A percentile compares a stretch with the other conserved stretches of the same genome.
These are phyloP conservation scores for Arthrobotrys conoides DNA, from an alignment of 2,329 filamentous ascomycete genomes.

Conservation along the genomic window DNA sequence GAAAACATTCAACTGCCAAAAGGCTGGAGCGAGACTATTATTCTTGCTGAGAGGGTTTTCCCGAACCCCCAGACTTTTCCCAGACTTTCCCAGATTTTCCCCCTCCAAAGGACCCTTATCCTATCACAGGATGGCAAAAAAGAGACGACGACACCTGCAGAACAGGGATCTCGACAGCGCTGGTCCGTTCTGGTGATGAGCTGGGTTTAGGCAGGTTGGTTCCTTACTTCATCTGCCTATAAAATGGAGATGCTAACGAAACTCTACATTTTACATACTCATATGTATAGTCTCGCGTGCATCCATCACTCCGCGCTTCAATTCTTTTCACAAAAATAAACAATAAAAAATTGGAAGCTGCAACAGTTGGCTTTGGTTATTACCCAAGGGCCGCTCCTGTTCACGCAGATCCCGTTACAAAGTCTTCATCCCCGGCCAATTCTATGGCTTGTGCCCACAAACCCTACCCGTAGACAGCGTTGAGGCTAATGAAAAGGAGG, in stretches of 20 bases:
- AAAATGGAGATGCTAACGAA: constrained; percentile 9
- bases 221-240: constrained; percentile 29
- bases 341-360: not conserved
- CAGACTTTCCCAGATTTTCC: constrained; percentile 7
- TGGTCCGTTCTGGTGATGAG: constrained; percentile 11
- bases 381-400: constrained; percentile 33
- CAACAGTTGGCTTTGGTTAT: constrained; percentile 12
- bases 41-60: constrained; percentile 29
- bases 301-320: not conserved
- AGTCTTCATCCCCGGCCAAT: constrained; percentile 17
- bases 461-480: constrained; percentile 14
- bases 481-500: constrained; percentile 56
- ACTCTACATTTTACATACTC: too few relatives aligned
- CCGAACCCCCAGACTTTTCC: constrained; percentile 12
- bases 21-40: constrained; percentile 2
- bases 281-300: too few relatives aligned
- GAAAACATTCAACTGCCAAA: constrained; percentile 1
- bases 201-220: constrained; percentile 33
- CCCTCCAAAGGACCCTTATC: constrained; percentile 16
- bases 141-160: constrained; percentile 35
- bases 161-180: constrained; percentile 34
- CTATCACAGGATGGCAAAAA: constrained; percentile 33
- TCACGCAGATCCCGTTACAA: constrained; percentile 46
- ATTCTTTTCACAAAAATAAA: constrained; percentile 10
- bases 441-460: constrained; percentile 9